phyloP scores from a whole-genome alignment of 148 eudicot species.

The Heliamphora exappendiculata region DNA sequence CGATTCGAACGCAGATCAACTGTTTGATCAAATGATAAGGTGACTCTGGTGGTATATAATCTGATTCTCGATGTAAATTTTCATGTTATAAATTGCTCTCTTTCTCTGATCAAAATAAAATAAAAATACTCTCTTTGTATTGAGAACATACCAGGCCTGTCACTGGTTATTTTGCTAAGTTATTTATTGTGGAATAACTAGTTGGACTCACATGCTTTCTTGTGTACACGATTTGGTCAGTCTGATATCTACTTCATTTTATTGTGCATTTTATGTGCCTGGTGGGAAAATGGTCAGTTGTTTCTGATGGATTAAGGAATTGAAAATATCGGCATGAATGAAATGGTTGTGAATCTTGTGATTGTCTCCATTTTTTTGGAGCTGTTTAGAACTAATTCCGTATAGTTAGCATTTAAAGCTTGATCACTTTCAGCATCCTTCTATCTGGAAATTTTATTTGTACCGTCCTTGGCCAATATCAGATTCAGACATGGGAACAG shows the following conservation, averaged over 20 bases:
- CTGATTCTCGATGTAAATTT: conserved; percentile 4
- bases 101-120: too few relatives aligned
- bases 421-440: too few relatives aligned
- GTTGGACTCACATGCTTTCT: background rate
- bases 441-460: too few relatives aligned
- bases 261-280: background rate
- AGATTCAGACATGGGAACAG: too few relatives aligned
- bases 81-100: too few relatives aligned
- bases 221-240: background rate
- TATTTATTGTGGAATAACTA: background rate
- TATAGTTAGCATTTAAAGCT: too few relatives aligned
- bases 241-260: background rate
- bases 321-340: background rate
- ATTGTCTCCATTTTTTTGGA: too few relatives aligned
- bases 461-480: too few relatives aligned
- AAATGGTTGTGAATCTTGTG: too few relatives aligned
- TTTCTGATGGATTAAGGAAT: background rate
- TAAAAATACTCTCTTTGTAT: background rate
- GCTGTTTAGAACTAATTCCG: too few relatives aligned
- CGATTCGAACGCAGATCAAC: conserved; percentile 59
- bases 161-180: background rate
- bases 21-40: conserved; percentile 26
- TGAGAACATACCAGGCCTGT: background rate
- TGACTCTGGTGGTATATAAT: background rate
- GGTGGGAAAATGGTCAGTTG: background rate